Conservation (phyloP, 805 yeast species). For the Kazachstania psychrophila region DNA sequence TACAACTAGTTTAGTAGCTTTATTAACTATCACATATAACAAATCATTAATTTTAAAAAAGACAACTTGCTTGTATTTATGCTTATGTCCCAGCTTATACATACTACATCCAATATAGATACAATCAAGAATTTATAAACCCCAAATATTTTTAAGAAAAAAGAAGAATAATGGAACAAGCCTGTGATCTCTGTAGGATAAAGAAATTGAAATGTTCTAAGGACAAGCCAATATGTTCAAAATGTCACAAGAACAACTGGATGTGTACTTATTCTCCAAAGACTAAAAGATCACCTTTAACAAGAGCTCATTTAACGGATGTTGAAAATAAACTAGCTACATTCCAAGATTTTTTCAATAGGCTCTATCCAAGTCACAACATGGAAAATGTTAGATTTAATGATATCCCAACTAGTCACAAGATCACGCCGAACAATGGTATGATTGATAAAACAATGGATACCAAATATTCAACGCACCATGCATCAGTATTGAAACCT, state of each 20-base stretch:
- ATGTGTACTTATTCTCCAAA: conserved; percentile 72
- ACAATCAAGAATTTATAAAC: too few species aligned
- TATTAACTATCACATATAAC: too few species aligned
- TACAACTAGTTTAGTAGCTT: too few species aligned
- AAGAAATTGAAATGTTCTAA: conserved; percentile 76
- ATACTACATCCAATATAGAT: too few species aligned
- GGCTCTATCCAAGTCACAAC: conserved; percentile 38
- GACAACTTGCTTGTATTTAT: too few species aligned
- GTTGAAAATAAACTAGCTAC: conserved; percentile 52
- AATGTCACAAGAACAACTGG: conserved; percentile 65
- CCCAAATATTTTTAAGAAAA: too few species aligned
- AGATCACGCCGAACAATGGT: neutral
- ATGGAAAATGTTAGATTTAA: conserved; percentile 30
- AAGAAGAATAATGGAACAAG: conserved; percentile 24
- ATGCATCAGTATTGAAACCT: neutral
- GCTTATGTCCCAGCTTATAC: too few species aligned
- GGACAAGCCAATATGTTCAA: conserved; percentile 64
- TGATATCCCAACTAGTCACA: neutral
- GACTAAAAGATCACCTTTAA: conserved; percentile 68
- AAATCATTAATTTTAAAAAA: too few species aligned
- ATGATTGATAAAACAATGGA: neutral
- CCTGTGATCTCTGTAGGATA: conserved; percentile 75
- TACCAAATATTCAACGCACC: neutral
- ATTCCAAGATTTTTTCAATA: conserved; percentile 37
- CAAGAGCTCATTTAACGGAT: conserved; percentile 69